Percentiles rank a stretch among this genome's conserved stretches.
phyloP scores from a whole-genome alignment of 768 basidiomycete genomes.

The Amanita muscaria region DNA sequence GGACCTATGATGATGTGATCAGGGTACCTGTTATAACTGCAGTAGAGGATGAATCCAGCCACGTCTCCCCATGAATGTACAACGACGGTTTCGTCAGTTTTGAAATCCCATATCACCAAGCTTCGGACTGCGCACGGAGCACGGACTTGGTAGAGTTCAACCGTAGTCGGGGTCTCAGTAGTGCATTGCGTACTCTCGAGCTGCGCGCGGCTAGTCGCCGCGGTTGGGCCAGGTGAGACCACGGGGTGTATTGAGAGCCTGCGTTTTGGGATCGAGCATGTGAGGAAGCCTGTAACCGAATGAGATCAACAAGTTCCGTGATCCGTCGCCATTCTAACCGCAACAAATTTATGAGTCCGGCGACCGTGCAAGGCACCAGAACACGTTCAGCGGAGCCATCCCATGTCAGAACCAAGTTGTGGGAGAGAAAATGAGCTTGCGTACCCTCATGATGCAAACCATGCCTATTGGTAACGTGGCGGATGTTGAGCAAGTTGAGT shows the following conservation, averaged over 20 bases:
- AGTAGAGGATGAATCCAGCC: too few species aligned
- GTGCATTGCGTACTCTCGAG: constrained; percentile 60
- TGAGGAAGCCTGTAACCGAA: constrained; percentile 59
- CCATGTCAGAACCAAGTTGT: not conserved
- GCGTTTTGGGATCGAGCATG: constrained; percentile 33
- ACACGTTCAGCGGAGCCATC: not conserved
- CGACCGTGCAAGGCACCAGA: constrained; percentile 78
- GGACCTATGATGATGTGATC: too few species aligned
- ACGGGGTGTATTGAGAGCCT: constrained; percentile 26
- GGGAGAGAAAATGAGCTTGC: constrained; percentile 11
- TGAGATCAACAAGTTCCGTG: constrained; percentile 70
- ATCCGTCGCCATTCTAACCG: constrained; percentile 61
- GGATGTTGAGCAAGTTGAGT: constrained; percentile 76
- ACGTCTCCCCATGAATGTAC: constrained; percentile 16
- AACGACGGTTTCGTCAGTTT: constrained; percentile 30
- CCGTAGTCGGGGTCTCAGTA: constrained; percentile 67
- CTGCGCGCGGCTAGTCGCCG: constrained; percentile 55
- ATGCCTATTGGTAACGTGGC: constrained; percentile 63
- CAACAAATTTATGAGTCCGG: constrained; percentile 64
- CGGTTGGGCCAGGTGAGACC: constrained; percentile 47
- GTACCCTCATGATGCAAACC: constrained; percentile 71
- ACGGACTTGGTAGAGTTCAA: constrained; percentile 72
- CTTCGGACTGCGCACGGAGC: constrained; percentile 68
- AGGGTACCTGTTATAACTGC: too few species aligned
- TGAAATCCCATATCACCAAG: constrained; percentile 72